phyloP scores from a whole-genome alignment of 179 eudicot genomes.

The Camellia oleifera region DNA sequence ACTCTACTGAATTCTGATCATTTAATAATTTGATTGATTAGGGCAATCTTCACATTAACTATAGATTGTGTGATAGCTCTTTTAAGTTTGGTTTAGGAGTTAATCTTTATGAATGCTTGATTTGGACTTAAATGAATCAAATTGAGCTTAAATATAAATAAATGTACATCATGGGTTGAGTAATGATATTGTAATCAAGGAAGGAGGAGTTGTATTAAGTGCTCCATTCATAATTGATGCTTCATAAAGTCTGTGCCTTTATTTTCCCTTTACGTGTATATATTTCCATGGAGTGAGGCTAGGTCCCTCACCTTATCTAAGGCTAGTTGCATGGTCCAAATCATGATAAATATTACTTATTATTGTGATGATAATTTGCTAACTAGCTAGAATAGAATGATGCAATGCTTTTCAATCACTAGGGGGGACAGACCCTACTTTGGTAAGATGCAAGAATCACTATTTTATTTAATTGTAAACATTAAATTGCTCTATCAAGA shows the following conservation, averaged over 20 bases:
- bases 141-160: too few relatives aligned
- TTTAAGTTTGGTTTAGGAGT: too few relatives aligned
- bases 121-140: background rate
- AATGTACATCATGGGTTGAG: background rate
- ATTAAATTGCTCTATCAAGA: too few relatives aligned
- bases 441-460: background rate
- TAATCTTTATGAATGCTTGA: background rate
- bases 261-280: background rate
- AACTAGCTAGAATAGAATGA: slow-evolving; percentile 11
- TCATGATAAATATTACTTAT: slow-evolving; percentile 4
- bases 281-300: background rate
- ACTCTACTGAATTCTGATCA: too few relatives aligned
- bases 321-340: slow-evolving; percentile 12
- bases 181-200: background rate
- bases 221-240: background rate
- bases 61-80: too few relatives aligned
- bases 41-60: too few relatives aligned
- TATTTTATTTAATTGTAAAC: too few relatives aligned
- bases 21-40: too few relatives aligned
- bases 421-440: background rate
- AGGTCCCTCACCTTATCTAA: slow-evolving; percentile 12
- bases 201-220: background rate
- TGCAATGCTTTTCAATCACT: slow-evolving; percentile 10
- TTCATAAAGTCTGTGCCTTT: slow-evolving; percentile 3
- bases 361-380: slow-evolving; percentile 14